Evolutionary conservation across 108 stramenopile genomes (phyloP).

Genomic region (Nitzschia inconspicua): DNA sequence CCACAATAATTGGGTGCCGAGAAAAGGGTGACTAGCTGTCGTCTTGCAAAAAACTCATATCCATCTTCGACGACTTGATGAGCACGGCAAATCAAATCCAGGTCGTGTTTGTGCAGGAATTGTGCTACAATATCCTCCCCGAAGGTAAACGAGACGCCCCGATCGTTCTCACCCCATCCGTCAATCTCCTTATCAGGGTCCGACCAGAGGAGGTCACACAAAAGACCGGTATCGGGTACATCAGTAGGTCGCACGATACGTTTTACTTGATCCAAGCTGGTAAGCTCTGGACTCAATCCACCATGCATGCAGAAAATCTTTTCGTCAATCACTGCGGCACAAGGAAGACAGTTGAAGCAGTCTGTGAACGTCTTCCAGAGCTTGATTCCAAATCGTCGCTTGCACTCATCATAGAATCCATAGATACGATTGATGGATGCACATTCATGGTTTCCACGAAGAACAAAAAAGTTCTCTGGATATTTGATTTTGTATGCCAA

Average conservation of each 20-base stretch:
- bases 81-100: conserved; percentile 99
- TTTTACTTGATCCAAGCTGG: conserved; percentile 97
- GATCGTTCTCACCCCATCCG: conserved; percentile 99
- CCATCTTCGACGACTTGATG: conserved; percentile 99
- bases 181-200: conserved; percentile 99
- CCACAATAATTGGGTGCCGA: conserved; percentile 99
- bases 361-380: conserved; percentile 99
- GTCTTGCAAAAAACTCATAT: conserved; percentile 99
- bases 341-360: conserved; percentile 99
- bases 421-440: conserved; percentile 99
- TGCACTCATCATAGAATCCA: conserved; percentile 99
- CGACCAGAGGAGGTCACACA: conserved; percentile 99
- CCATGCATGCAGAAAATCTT: conserved; percentile 99
- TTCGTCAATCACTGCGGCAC: conserved; percentile 98
- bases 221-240: conserved; percentile 98
- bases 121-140: conserved; percentile 99
- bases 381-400: conserved; percentile 96
- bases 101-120: conserved; percentile 96
- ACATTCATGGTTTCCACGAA: conserved; percentile 99
- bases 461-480: conserved; percentile 98
- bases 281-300: conserved; percentile 94
- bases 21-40: conserved; percentile 98
- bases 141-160: conserved; percentile 99
- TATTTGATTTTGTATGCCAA: conserved; percentile 99
- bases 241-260: conserved; percentile 96